These are phyloP conservation scores for Entoloma clypeatum DNA, from an alignment of 1,284 basidiomycete genomes.

Conservation along the genomic window DNA sequence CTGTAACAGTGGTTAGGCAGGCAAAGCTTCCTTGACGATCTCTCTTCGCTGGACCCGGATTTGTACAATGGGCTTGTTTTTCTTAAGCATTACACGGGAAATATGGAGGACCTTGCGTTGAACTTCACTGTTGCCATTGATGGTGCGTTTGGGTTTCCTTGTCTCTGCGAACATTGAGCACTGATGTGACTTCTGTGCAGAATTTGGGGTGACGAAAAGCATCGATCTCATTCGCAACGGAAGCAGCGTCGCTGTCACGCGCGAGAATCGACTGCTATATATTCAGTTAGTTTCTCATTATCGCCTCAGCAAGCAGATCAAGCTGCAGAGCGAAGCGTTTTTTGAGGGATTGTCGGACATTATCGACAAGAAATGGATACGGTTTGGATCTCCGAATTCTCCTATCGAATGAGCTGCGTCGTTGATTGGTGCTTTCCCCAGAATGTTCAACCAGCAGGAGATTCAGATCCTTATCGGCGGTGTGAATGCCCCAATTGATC, in stretches of 20 bases:
- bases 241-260: slow-evolving; percentile 82
- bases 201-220: slow-evolving; percentile 81
- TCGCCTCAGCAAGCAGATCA: slow-evolving; percentile 86
- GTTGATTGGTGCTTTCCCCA: slow-evolving; percentile 23
- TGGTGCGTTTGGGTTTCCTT: slow-evolving; percentile 46
- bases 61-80: slow-evolving; percentile 91
- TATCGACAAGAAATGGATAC: slow-evolving; percentile 86
- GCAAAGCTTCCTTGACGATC: slow-evolving; percentile 87
- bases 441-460: slow-evolving; percentile 96
- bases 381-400: slow-evolving; percentile 38
- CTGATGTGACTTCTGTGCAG: slow-evolving; percentile 41
- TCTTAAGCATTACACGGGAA: slow-evolving; percentile 88
- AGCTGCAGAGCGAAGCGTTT: slow-evolving; percentile 79
- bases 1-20: slow-evolving; percentile 75
- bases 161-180: neutral
- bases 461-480: slow-evolving; percentile 84
- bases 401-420: neutral
- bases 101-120: slow-evolving; percentile 88
- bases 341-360: slow-evolving; percentile 86
- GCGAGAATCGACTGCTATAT: slow-evolving; percentile 86
- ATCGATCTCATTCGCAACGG: slow-evolving; percentile 85
- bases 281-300: slow-evolving; percentile 91
- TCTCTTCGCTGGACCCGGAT: slow-evolving; percentile 88
- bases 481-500: slow-evolving; percentile 76
- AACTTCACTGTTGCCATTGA: slow-evolving; percentile 91